Evolutionary conservation across 805 yeast species (phyloP).

Genomic region (Blastobotrys robertii): DNA sequence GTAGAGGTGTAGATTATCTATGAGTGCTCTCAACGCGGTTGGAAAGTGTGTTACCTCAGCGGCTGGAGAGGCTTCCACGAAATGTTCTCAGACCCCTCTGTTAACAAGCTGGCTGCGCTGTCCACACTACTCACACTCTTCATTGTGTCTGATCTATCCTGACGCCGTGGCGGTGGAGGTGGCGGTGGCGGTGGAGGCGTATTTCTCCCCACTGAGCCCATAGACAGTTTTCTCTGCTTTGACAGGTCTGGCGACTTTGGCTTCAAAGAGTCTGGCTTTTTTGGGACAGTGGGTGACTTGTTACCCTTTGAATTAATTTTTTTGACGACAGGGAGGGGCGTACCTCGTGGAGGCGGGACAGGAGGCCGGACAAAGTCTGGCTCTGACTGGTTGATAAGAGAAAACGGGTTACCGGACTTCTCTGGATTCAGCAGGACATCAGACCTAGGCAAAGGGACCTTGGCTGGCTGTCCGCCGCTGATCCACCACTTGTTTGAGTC

Average conservation of each 20-base stretch:
- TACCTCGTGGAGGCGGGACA: constrained; percentile 8
- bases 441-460: constrained; percentile 43
- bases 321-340: too few relatives aligned
- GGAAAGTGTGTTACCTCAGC: too few relatives aligned
- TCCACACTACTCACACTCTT: constrained; percentile 3
- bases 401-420: constrained; percentile 66
- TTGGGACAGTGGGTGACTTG: not conserved
- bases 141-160: not conserved
- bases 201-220: not conserved
- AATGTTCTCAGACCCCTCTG: not conserved
- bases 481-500: constrained; percentile 89
- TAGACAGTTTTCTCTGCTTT: not conserved
- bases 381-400: constrained; percentile 31
- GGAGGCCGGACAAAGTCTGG: constrained; percentile 40
- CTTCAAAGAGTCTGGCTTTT: constrained; percentile 3
- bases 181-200: constrained; percentile 7
- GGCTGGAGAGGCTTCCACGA: constrained; percentile 14
- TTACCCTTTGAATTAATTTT: constrained; percentile 2
- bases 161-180: constrained; percentile 7
- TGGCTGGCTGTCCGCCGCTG: constrained; percentile 64
- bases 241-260: not conserved
- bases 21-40: too few relatives aligned
- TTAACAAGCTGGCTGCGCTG: constrained; percentile 3
- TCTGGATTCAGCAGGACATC: constrained; percentile 56
- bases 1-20: too few relatives aligned